Evolutionary conservation across 495 filamentous ascomycete genomes (phyloP), one percentile per base, ranked within the genome.

Genomic region (Aspergillus funiculosus): DNA sequence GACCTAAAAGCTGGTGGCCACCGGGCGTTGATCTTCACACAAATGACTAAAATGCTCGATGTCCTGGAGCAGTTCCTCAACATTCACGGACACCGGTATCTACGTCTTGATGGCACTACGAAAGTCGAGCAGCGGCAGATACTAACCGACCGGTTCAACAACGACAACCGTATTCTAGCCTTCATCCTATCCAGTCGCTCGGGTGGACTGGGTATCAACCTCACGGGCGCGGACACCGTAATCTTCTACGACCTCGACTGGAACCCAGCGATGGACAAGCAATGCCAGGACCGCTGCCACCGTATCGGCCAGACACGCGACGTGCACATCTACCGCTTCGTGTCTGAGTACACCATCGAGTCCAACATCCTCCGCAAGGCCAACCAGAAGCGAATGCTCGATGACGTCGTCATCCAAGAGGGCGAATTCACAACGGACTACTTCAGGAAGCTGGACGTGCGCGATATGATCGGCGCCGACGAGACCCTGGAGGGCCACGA

Each of bases 251-350:
- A 99, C 62, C 79, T 95, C 31, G 94, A 99, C 66, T 99, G 94
- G 94, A 99, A 99, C 54, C 94, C 94, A 0, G 94, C 94, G 8
- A 99, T 99, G 94, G 94, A 99, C 65, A 95, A 95, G 58, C 94
- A 99, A 63, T 99, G 94, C 60, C 94, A 97, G 66, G 94, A 99
- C 60, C 84, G 94, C 51, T 91, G 87, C 52, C 94, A 99, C 63
- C 89, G 94, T 40, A 99, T 99, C 56, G 94, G 94, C 2, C 94
- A 99, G 64, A 97, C 94, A 0, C 82, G 94, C 20, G 94, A 99
- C 58, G 94, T 99, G 28, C 91, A 97, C 58, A 96, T 99, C 56
- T 99, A 96, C 67, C 86, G 92, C 5, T 84, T 99, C 29, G 91
- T 99, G 20, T 90, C 85, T 15, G 94, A 99, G 67, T 87, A 95